Base-by-base conservation (phyloP, 192 early-diverging fungal species). In the Anaeromyces robustus region DNA sequence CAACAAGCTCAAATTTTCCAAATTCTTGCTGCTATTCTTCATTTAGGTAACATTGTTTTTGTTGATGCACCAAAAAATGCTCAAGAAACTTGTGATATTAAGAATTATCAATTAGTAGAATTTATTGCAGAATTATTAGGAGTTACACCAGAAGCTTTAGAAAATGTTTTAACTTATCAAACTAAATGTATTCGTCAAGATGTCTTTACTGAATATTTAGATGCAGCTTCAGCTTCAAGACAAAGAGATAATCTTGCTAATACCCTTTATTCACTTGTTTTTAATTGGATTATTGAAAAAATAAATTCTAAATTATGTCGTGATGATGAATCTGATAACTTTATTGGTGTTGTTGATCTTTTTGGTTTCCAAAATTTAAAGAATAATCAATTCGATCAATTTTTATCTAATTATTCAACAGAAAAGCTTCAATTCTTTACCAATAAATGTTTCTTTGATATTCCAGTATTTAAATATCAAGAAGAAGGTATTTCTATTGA, bases 271-370 rank as follows among this genome's bases (percentile, higher is more conserved):
- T 92, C 91, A 30, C 90, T 97, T 12, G 82, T 97, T 14, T 96
- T 96, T 84, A 88, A 89, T 28, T 98, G 95, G 92, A 83, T 99
- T n/a, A 89, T 96, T 13, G 96, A 97, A 84, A 90, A 93, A 80
- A 90, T 97, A 82, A 99, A 99, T 87, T 29, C 19, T 19, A 94
- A 93, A 84, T 87, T 95, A 37, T 94, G 92, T 82, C 87, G 87
- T 37, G 90, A 94, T 18, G 86, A 91, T 78, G 85, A 84, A 87
- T 86, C 87, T 77, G 90, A 89, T 78, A 96, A 94, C 81, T 96
- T 96, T 85, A 89, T 99, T 82, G 94, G 94, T 79, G 87, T 98
- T 77, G 87, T 96, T 29, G 96, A 98, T 83, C 87, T 96, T 32
- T 89, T 93, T 80, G 95, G 96, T 13, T 95, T 94, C 87, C 86